phyloP scores from a whole-genome alignment of 257 asterid species.

The Solanum sitiens region DNA sequence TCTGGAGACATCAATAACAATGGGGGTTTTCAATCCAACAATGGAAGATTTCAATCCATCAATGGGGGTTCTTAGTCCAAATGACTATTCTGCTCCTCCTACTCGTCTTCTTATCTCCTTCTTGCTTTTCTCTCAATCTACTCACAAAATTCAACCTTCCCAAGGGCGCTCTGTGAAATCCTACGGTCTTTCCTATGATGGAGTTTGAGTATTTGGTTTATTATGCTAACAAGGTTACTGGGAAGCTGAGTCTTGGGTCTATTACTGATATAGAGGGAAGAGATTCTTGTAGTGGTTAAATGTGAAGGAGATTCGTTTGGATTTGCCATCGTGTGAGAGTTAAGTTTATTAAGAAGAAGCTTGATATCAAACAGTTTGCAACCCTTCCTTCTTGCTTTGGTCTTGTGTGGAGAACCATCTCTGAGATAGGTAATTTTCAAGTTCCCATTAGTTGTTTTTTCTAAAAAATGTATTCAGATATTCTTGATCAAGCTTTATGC shows the following conservation, averaged over 20 bases:
- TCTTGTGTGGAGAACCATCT: conserved; percentile 7
- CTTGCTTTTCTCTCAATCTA: neutral
- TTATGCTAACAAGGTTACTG: conserved; percentile 60
- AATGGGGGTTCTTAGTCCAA: too few species aligned
- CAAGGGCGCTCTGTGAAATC: conserved; percentile 41
- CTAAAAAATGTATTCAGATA: neutral
- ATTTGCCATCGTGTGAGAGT: conserved; percentile 75
- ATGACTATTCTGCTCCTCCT: neutral
- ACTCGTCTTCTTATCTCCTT: neutral
- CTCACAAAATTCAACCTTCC: conserved; percentile 68
- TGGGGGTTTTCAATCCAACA: neutral
- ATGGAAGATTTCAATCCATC: neutral
- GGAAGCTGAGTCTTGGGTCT: conserved; percentile 60
- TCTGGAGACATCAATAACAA: neutral
- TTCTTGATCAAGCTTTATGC: neutral
- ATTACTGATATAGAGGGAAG: conserved; percentile 48
- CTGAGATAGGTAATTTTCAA: conserved; percentile 11
- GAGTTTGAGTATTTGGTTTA: conserved; percentile 75
- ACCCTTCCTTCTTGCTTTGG: conserved; percentile 60
- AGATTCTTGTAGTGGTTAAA: too few species aligned
- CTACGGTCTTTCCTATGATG: conserved; percentile 56
- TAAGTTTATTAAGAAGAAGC: conserved; percentile 78
- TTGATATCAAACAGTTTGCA: conserved; percentile 60
- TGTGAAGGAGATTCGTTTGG: conserved; percentile 47
- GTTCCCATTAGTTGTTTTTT: too few species aligned